Evolutionary conservation across 441 rosid genomes (phyloP), one percentile per base, ranked within the genome.

Genomic region (Breynia disticha): DNA sequence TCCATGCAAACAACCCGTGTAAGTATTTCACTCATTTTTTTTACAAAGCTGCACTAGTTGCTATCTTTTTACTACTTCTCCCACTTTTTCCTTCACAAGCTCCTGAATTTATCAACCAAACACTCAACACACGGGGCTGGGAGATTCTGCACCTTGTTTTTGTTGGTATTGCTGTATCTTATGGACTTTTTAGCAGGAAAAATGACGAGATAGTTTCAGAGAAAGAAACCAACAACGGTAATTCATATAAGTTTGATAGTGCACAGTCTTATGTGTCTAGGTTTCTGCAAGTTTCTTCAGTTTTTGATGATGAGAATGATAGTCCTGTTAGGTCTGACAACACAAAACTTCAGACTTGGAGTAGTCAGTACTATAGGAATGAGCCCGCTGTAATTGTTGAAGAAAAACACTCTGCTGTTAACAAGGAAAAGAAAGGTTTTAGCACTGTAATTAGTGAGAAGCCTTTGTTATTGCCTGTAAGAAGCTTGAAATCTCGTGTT

Each of bases 141-240:
- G 99, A 89, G 76, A 81, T 93, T 69, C 86, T 93, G 44, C 97
- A 89, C 73, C 84, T 93, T 11, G 28, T 89, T 56, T 70, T 89
- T 20, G 96, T 93, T 55, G 97, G 97, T 13, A 81, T 93, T 61
- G 99, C 95, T 19, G 87, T 93, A 64, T 86, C 99, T 22, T 93
- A 86, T 61, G 99, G 97, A 46, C 85, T 89, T 16, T 89, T 93
- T 63, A 84, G 97, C 76, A 54, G 76, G 46, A 66, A 82, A 20
- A 81, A 80, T 43, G 77, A 77, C 6, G 90, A 77, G 19, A 59
- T 12, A 19, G 12, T 11, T 12, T 9, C 72, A 6, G 82, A 76
- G 7, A 82, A 81, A 20, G 86, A 71, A 7, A 61, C 20, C 46
- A 54, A 44, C 50, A 43, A 3, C 46, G 56, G 38, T 55, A 54